Conservation (phyloP, 306 rosid species). For the Vicia villosa region DNA sequence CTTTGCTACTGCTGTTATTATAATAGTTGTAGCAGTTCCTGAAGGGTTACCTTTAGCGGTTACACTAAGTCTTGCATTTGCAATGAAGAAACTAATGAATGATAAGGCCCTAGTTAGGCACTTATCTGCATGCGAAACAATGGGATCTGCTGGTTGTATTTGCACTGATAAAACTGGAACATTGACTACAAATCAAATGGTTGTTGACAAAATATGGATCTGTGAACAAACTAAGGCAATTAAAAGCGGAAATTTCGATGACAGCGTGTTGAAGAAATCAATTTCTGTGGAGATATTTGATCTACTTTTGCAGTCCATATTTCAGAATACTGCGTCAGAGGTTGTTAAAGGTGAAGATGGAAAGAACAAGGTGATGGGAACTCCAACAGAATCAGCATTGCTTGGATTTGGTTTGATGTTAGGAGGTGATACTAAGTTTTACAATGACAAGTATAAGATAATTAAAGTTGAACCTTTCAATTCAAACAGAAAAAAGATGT, state of each 20-base stretch:
- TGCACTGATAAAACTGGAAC: slow-evolving; percentile 96
- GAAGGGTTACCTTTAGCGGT: slow-evolving; percentile 93
- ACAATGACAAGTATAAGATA: slow-evolving; percentile 52
- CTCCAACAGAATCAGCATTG: slow-evolving; percentile 83
- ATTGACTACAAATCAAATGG: slow-evolving; percentile 91
- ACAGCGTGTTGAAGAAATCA: slow-evolving; percentile 40
- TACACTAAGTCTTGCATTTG: slow-evolving; percentile 91
- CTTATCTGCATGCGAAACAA: slow-evolving; percentile 90
- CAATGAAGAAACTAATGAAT: slow-evolving; percentile 83
- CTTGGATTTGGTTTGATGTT: slow-evolving; percentile 69
- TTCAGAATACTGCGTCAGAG: slow-evolving; percentile 75
- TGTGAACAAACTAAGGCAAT: slow-evolving; percentile 51
- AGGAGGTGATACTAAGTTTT: slow-evolving; percentile 56
- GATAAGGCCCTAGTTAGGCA: slow-evolving; percentile 91
- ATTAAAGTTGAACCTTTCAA: slow-evolving; percentile 80
- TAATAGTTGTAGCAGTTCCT: slow-evolving; percentile 91
- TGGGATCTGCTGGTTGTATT: slow-evolving; percentile 86
- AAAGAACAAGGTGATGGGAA: slow-evolving; percentile 57
- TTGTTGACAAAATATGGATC: slow-evolving; percentile 73
- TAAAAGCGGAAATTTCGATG: slow-evolving; percentile 18
- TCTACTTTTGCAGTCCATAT: slow-evolving; percentile 73
- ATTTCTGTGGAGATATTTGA: slow-evolving; percentile 45
- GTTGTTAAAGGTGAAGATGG: slow-evolving; percentile 65
- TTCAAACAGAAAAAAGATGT: slow-evolving; percentile 72
- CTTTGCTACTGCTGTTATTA: slow-evolving; percentile 84